Base-by-base conservation (phyloP, 2,329 filamentous ascomycete genomes). In the Alternaria conjuncta region DNA sequence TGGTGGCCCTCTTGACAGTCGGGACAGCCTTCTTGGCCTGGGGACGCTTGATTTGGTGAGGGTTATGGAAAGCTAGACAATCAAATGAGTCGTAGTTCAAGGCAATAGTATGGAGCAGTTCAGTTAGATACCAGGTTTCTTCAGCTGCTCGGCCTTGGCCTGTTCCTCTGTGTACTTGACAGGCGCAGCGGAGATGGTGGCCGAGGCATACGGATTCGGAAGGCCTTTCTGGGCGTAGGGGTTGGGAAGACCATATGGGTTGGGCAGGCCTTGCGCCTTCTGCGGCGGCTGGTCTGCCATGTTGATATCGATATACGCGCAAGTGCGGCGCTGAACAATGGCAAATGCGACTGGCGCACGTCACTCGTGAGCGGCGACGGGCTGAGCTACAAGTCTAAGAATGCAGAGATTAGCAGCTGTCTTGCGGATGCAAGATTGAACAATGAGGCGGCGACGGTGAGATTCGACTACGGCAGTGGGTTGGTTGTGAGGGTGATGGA, bases 101-200 rank as follows among this genome's bases (percentile, higher is more conserved):
- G 54, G 55, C 55, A 55, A 63, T 65, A 50, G 65, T 64, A 55
- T 58, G 65, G 70, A 69, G 61, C 60, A 67, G 60, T 55, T 68
- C 66, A 67, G 66, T 63, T 74, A 75, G 70, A 66, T 78, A 79
- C 75, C 75, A 70, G 73, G 67, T 71, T 77, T 77, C 67, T 74
- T 75, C 64, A 67, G 62, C 53, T 70, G 72, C 61, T 76, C 74
- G 46, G 72, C 69, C 64, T 73, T 78, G 64, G 68, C 73, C 63
- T 76, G 73, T 63, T 76, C 74, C 51, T 75, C 73, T 9, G 71
- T 68, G 61, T 67, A 72, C 25, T 66, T 70, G 67, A 73, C 71
- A 63, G 73, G 75, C 61, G 73, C 68, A 64, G 71, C 71, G 47
- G 72, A 71, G 57, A 75, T 72, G 43, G 74, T 71, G 18, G 68